These are phyloP conservation scores for Pyrus pyrifolia DNA, from an alignment of 306 rosid species.

Conservation along the genomic window DNA sequence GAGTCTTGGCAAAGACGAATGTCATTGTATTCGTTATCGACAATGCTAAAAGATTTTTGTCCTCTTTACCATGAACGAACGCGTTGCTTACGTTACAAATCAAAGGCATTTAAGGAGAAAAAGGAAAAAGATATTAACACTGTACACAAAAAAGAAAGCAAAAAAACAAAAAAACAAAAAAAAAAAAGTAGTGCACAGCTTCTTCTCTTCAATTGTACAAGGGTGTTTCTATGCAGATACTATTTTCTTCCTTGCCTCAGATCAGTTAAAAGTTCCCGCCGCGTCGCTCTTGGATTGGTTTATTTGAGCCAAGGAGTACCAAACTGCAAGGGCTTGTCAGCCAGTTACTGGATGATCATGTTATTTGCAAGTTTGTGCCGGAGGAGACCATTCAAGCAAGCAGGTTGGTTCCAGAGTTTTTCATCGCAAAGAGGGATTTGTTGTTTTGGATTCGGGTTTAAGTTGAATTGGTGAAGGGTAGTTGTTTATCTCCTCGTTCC, in stretches of 20 bases:
- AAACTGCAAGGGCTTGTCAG: not conserved
- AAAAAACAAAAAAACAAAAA: not conserved
- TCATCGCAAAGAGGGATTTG: not conserved
- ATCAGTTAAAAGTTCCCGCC: constrained; percentile 47
- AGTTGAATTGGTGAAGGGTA: constrained; percentile 45
- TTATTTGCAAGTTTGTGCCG: constrained; percentile 10
- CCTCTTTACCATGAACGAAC: not conserved
- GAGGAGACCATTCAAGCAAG: constrained; percentile 5
- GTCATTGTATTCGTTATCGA: not conserved
- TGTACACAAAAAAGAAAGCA: constrained; percentile 21
- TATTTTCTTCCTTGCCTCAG: constrained; percentile 27
- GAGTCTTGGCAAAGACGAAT: not conserved
- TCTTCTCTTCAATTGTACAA: constrained; percentile 26
- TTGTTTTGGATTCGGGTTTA: constrained; percentile 13
- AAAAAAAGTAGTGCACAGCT: constrained; percentile 27
- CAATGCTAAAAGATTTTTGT: not conserved
- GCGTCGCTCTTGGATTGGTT: constrained; percentile 7
- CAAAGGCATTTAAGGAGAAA: not conserved
- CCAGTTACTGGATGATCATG: not conserved
- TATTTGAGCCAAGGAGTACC: constrained; percentile 10
- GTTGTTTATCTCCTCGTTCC: constrained; percentile 55
- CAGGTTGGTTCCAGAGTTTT: constrained; percentile 16
- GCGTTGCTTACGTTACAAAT: not conserved
- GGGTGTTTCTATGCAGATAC: constrained; percentile 15
- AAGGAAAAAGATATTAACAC: constrained; percentile 4